Evolutionary conservation across 805 yeast species (phyloP).

Genomic region (Yarrowia bubula): DNA sequence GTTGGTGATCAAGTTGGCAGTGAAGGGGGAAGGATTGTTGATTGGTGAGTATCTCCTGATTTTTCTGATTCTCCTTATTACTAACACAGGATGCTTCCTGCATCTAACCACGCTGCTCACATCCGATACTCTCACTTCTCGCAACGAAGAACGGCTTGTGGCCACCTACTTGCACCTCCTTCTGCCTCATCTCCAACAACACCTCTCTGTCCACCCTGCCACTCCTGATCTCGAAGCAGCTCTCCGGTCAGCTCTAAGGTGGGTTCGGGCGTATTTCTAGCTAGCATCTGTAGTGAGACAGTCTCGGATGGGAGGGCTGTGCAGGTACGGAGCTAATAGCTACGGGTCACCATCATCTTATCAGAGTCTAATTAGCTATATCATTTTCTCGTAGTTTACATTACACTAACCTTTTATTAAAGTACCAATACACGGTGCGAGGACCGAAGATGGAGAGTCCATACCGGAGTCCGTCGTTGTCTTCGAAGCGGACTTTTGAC

Average conservation of each 20-base stretch:
- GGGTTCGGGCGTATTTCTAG: not conserved
- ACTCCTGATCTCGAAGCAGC: not conserved
- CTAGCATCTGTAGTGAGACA: not conserved
- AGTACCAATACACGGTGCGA: not conserved
- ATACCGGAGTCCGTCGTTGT: too few relatives aligned
- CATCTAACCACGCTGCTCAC: not conserved
- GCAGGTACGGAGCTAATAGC: too few relatives aligned
- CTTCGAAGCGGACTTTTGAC: too few relatives aligned
- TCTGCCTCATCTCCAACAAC: not conserved
- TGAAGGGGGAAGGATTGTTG: not conserved
- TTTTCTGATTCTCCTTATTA: not conserved
- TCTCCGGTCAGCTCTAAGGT: not conserved
- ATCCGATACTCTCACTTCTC: not conserved
- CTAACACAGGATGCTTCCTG: not conserved
- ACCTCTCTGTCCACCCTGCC: not conserved
- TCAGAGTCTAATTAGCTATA: too few relatives aligned
- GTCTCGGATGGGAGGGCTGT: too few relatives aligned
- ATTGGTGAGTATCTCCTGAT: not conserved
- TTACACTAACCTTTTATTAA: constrained; percentile 4
- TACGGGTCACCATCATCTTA: too few relatives aligned
- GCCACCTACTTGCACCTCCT: not conserved
- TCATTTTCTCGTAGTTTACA: too few relatives aligned
- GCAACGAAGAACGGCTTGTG: not conserved
- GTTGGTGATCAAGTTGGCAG: not conserved
- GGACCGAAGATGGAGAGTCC: too few relatives aligned